phyloP scores from a whole-genome alignment of 805 yeast species.

The Candida vaughaniae region DNA sequence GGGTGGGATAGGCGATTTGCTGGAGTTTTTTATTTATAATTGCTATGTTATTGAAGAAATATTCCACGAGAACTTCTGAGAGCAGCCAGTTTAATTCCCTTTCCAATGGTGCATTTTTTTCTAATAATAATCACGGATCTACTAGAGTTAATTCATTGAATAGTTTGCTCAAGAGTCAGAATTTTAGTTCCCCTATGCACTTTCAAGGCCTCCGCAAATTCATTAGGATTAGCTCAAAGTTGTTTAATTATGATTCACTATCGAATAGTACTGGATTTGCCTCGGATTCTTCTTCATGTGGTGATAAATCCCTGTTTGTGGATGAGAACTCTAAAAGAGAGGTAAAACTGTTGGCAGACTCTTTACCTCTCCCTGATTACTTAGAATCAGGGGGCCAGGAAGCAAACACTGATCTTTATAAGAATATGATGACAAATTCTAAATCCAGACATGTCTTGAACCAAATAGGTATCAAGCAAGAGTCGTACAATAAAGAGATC shows the following conservation, averaged over 20 bases:
- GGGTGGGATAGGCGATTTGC: neutral
- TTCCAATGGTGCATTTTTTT: neutral
- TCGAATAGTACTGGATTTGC: too few relatives aligned
- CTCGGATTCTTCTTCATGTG: conserved; percentile 1
- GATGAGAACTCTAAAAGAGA: neutral
- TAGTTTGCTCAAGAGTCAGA: conserved; percentile 12
- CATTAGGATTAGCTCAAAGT: conserved; percentile 4
- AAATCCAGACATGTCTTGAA: too few relatives aligned
- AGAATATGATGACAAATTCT: too few relatives aligned
- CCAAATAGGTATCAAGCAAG: too few relatives aligned
- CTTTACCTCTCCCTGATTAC: too few relatives aligned
- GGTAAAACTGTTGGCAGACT: neutral
- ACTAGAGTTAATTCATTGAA: conserved; percentile 13
- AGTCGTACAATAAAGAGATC: too few relatives aligned
- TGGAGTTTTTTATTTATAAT: too few relatives aligned
- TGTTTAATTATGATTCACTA: too few relatives aligned
- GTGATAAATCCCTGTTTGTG: neutral
- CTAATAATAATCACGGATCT: neutral
- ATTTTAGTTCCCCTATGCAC: conserved; percentile 1
- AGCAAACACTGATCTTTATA: too few relatives aligned
- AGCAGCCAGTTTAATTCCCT: neutral
- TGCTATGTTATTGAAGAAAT: neutral
- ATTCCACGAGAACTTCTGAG: neutral
- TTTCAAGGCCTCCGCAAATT: conserved; percentile 1
- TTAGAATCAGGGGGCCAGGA: too few relatives aligned